A percentile compares a stretch with the other conserved stretches of the same genome.
These are phyloP conservation scores for Neopestalotiopsis sp. DNA, from an alignment of 2,329 filamentous ascomycete species.

Conservation along the genomic window DNA sequence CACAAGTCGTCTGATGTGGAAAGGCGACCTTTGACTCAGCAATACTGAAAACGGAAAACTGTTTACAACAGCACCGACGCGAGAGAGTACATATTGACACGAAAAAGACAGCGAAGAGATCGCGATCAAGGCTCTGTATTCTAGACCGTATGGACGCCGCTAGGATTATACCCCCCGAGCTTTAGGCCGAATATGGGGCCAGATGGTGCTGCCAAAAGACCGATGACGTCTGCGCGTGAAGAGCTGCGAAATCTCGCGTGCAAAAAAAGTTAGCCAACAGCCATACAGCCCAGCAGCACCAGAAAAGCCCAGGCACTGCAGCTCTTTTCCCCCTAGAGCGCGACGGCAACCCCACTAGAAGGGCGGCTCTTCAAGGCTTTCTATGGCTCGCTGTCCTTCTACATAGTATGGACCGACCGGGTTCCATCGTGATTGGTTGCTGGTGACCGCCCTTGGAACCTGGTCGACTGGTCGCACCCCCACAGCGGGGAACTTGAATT, in stretches of 20 bases:
- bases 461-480: slow-evolving; percentile 5
- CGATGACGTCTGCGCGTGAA: slow-evolving; percentile 9
- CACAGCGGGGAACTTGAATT: slow-evolving; percentile 27
- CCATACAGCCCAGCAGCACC: neutral
- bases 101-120: neutral
- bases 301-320: no score
- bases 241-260: slow-evolving; percentile 1
- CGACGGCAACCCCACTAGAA: slow-evolving; percentile 4
- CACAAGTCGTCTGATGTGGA: neutral
- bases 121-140: neutral
- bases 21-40: neutral
- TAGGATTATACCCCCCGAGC: neutral
- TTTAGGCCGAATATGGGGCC: slow-evolving; percentile 8
- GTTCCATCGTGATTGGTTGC: slow-evolving; percentile 22
- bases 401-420: slow-evolving; percentile 6
- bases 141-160: slow-evolving; percentile 3
- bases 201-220: slow-evolving; percentile 16
- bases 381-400: neutral
- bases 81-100: neutral
- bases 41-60: neutral
- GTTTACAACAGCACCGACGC: neutral
- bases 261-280: neutral
- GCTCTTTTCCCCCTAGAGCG: slow-evolving; percentile 1
- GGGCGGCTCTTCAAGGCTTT: neutral
- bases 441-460: slow-evolving; percentile 29